Percentiles rank a stretch among this genome's conserved stretches.
Conservation (phyloP, 129 eudicot species). For the Arctium lappa region DNA sequence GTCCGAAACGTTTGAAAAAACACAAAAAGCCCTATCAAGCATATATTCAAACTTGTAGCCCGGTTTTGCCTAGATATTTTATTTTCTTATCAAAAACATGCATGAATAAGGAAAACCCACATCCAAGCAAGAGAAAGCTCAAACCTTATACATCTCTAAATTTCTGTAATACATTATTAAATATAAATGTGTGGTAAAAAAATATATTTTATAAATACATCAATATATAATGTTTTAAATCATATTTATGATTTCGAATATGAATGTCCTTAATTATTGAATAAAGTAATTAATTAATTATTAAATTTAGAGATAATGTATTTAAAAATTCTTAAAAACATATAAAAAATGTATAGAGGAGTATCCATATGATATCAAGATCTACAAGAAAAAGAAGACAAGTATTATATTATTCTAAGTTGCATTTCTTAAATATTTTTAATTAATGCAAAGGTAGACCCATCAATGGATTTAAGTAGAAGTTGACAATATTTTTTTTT, state of each 20-base stretch:
- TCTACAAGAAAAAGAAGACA: constrained; percentile 10
- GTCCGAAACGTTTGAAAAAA: neutral
- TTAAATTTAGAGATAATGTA: neutral
- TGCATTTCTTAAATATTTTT: neutral
- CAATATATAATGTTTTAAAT: neutral
- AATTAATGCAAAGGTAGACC: constrained; percentile 22
- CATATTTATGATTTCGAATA: neutral
- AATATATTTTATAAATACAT: neutral
- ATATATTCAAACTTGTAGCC: neutral
- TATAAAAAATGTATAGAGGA: neutral
- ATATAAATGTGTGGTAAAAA: neutral
- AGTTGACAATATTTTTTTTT: constrained; percentile 25
- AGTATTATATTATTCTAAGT: neutral
- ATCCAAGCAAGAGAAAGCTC: neutral
- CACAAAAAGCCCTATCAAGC: neutral
- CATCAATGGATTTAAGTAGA: constrained; percentile 17
- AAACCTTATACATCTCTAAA: neutral
- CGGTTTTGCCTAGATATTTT: too few relatives aligned
- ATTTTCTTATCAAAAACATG: neutral
- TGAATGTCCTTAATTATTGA: neutral
- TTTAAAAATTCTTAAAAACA: neutral
- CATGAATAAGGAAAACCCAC: too few relatives aligned
- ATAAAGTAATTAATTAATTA: neutral
- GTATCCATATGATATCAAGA: neutral
- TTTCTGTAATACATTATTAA: neutral